These are phyloP conservation scores for Zanthoxylum bungeanum DNA, from an alignment of 345 rosid species.

Conservation along the genomic window DNA sequence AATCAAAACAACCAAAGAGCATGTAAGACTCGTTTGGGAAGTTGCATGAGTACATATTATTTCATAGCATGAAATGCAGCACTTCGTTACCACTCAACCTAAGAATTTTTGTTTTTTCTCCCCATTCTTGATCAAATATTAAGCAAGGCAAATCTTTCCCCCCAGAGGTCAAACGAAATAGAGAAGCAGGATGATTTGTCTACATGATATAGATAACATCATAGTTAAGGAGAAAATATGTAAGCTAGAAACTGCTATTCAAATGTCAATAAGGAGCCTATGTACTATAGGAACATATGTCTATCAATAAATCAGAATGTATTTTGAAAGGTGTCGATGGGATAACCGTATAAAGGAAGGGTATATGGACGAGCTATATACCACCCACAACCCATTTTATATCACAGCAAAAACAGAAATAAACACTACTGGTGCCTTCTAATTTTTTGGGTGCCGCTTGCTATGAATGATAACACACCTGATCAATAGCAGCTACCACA, in stretches of 20 bases:
- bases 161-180: not conserved
- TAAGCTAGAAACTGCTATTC: not conserved
- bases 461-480: constrained; percentile 38
- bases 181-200: constrained; percentile 6
- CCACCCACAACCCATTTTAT: not conserved
- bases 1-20: not conserved
- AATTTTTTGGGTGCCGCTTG: not conserved
- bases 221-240: not conserved
- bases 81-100: not conserved
- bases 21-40: not conserved
- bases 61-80: not conserved
- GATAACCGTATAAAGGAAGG: not conserved
- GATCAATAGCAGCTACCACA: constrained; percentile 99
- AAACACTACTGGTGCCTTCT: not conserved
- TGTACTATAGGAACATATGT: not conserved
- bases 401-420: not conserved
- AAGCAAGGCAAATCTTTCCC: constrained; percentile 1
- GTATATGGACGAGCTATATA: not conserved
- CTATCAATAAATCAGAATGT: not conserved
- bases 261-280: not conserved
- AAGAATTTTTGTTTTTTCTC: not conserved
- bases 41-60: not conserved
- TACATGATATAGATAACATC: not conserved
- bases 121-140: not conserved
- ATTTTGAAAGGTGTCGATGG: not conserved